Conservation (phyloP, 2,329 filamentous ascomycete genomes). For the Fusarium kyushuense region DNA sequence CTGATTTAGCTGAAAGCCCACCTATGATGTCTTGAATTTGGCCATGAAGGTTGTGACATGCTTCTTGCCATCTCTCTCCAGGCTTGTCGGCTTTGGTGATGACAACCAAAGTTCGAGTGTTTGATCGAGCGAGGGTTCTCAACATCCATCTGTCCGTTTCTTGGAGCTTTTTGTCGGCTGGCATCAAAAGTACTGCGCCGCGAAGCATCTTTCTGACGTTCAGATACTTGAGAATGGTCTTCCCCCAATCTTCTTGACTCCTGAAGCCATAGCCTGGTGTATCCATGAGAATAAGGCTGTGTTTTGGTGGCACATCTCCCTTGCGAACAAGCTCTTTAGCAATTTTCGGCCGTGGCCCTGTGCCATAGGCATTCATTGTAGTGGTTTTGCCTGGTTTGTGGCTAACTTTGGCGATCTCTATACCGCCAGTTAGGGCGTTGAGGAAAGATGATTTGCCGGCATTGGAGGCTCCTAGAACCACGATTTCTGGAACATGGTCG, state of each 20-base stretch:
- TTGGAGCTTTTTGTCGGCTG: constrained; percentile 65
- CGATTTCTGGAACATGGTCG: constrained; percentile 70
- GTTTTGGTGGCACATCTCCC: constrained; percentile 57
- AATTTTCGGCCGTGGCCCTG: constrained; percentile 58
- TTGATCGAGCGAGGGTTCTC: constrained; percentile 59
- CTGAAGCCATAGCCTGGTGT: constrained; percentile 64
- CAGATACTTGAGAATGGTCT: constrained; percentile 65
- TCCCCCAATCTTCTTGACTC: constrained; percentile 64
- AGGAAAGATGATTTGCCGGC: constrained; percentile 91
- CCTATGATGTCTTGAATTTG: constrained; percentile 48
- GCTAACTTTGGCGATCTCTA: constrained; percentile 62
- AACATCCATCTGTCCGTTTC: constrained; percentile 62
- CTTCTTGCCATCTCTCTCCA: constrained; percentile 47
- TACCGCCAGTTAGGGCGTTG: constrained; percentile 76
- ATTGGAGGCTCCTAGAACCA: constrained; percentile 87
- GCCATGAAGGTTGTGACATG: constrained; percentile 46
- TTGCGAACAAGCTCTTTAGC: constrained; percentile 46
- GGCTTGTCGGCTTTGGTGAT: constrained; percentile 69
- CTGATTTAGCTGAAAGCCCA: constrained; percentile 38
- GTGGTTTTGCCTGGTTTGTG: constrained; percentile 64
- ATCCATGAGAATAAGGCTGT: constrained; percentile 64
- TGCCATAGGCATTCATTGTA: constrained; percentile 68
- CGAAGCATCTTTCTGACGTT: constrained; percentile 59
- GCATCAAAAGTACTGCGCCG: constrained; percentile 66
- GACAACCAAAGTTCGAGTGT: constrained; percentile 62